Evolutionary conservation across 2,329 filamentous ascomycete genomes (phyloP).

Genomic region (Pestalotiopsis sp.): DNA sequence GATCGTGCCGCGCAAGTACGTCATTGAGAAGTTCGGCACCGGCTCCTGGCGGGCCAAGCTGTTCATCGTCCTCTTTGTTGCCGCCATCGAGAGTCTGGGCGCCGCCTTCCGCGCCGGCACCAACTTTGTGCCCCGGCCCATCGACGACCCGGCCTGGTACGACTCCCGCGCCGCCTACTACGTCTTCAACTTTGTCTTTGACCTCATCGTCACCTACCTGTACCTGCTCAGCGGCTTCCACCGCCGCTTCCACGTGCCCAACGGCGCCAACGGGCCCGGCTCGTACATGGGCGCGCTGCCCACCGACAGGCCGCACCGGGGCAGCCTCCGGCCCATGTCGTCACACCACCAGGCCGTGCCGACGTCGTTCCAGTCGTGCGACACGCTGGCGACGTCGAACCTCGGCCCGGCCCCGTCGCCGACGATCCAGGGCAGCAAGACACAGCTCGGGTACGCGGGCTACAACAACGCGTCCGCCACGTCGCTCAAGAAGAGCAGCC

Average conservation of each 20-base stretch:
- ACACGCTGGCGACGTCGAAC: neutral
- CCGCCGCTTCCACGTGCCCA: conserved; percentile 31
- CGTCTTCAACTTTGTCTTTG: conserved; percentile 64
- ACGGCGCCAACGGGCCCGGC: conserved; percentile 44
- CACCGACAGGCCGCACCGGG: neutral
- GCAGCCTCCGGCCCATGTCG: neutral
- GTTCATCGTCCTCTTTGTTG: conserved; percentile 49
- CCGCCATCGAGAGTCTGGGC: conserved; percentile 55
- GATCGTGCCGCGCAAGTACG: conserved; percentile 31
- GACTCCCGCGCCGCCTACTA: conserved; percentile 64
- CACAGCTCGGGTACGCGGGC: neutral
- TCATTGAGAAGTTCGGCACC: conserved; percentile 53
- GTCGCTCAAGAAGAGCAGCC: conserved; percentile 10
- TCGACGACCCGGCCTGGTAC: conserved; percentile 55
- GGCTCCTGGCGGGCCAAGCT: conserved; percentile 58
- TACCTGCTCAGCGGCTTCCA: conserved; percentile 31
- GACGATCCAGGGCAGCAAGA: neutral
- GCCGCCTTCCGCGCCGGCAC: conserved; percentile 60
- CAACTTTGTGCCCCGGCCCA: conserved; percentile 44
- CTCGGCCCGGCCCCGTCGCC: neutral
- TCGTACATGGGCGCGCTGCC: conserved; percentile 40
- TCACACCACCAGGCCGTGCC: neutral
- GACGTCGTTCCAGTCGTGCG: neutral
- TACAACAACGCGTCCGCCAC: conserved; percentile 5
- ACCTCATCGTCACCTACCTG: conserved; percentile 36